Conservation (phyloP, 768 basidiomycete species). For the Hygrophorus pudorinus region DNA sequence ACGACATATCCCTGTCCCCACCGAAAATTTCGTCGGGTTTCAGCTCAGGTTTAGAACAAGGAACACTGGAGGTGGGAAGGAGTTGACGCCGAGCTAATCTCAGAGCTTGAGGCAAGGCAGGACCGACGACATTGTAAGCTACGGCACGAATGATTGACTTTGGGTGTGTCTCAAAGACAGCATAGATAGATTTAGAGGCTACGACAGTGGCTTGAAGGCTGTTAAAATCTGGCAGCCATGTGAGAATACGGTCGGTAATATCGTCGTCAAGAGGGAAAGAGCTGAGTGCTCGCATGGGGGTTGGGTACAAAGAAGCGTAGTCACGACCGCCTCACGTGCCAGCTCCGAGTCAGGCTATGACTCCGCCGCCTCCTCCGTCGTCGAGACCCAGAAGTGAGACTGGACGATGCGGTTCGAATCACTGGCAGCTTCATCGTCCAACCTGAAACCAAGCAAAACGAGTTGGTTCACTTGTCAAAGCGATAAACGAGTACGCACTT, state of each 20-base stretch:
- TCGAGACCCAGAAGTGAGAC: no score
- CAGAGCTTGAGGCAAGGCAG: constrained; percentile 17
- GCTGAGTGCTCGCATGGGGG: not conserved
- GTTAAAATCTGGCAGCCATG: constrained; percentile 14
- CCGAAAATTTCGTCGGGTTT: constrained; percentile 1
- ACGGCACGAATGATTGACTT: constrained; percentile 16
- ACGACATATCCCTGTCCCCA: not conserved
- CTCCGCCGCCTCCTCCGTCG: no score
- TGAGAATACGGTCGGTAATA: constrained; percentile 17
- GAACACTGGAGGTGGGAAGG: not conserved
- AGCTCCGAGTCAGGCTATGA: no score
- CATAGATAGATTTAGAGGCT: constrained; percentile 15
- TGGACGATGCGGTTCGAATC: no score
- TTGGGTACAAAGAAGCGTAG: no score
- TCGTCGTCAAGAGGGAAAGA: constrained; percentile 14
- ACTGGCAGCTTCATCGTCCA: no score
- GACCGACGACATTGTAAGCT: constrained; percentile 17
- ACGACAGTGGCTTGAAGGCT: constrained; percentile 11
- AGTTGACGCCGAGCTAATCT: constrained; percentile 9
- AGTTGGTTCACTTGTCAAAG: no score
- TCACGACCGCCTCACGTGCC: no score
- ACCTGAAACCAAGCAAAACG: no score
- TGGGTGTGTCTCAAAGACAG: constrained; percentile 14
- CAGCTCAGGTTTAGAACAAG: not conserved
- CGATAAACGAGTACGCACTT: not conserved